Evolutionary conservation across 2,329 filamentous ascomycete genomes (phyloP).

Genomic region (Incumbomyces delicatus): DNA sequence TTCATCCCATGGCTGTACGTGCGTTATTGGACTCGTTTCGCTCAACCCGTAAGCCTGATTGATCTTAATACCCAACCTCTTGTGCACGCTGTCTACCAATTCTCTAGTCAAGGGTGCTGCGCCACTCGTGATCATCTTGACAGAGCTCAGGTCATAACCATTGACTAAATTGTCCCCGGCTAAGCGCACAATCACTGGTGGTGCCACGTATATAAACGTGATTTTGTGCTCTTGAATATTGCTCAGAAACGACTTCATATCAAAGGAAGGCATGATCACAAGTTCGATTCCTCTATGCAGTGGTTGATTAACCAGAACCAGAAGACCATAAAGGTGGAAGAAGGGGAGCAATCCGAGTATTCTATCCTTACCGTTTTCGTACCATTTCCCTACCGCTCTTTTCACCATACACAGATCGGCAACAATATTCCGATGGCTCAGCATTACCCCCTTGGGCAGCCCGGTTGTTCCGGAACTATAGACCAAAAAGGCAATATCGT

Average conservation of each 20-base stretch:
- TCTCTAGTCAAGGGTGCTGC: constrained; percentile 77
- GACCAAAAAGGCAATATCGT: constrained; percentile 73
- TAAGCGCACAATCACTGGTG: constrained; percentile 71
- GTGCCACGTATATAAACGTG: constrained; percentile 73
- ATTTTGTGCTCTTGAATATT: constrained; percentile 66
- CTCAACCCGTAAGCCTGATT: constrained; percentile 91
- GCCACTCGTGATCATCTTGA: constrained; percentile 79
- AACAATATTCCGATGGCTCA: constrained; percentile 74
- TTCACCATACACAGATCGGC: constrained; percentile 57
- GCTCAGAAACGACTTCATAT: constrained; percentile 66
- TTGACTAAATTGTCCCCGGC: constrained; percentile 67
- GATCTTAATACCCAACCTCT: constrained; percentile 64
- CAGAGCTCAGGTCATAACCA: constrained; percentile 67
- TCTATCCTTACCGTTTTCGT: constrained; percentile 54
- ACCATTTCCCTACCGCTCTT: constrained; percentile 41
- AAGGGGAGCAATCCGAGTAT: constrained; percentile 75
- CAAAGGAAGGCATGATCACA: constrained; percentile 70
- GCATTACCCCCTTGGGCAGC: constrained; percentile 81
- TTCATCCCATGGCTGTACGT: constrained; percentile 63
- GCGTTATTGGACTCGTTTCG: constrained; percentile 74
- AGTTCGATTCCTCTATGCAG: constrained; percentile 57
- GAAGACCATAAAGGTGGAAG: constrained; percentile 83
- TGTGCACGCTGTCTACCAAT: constrained; percentile 65
- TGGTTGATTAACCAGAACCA: constrained; percentile 59
- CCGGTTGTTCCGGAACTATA: constrained; percentile 89